phyloP scores from a whole-genome alignment of 208 protist species.

The Acanthamoeba lenticulata region DNA sequence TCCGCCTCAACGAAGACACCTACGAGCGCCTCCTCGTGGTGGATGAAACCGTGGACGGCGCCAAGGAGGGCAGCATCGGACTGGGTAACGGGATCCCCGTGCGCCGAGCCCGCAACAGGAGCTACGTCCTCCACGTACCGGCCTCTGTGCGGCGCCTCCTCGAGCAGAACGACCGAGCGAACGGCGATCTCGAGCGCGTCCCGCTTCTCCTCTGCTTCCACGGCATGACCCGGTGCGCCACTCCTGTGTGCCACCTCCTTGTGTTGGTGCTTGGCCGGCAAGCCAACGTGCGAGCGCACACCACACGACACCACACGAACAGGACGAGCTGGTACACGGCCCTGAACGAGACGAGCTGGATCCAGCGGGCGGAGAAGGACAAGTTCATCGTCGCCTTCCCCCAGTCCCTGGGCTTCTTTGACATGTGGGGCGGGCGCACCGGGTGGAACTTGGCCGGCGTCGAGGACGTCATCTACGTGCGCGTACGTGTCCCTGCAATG shows the following conservation, averaged over 20 bases:
- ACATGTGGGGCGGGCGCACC: constrained; percentile 31
- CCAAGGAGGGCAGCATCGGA: too few species aligned
- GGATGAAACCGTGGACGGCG: neutral
- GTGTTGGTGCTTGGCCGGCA: neutral
- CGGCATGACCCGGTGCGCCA: constrained; percentile 8
- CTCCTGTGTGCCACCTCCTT: too few species aligned
- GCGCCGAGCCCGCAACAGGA: neutral
- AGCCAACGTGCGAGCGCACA: neutral
- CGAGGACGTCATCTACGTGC: neutral
- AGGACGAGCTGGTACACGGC: constrained; percentile 32
- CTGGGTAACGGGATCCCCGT: too few species aligned
- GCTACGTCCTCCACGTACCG: constrained; percentile 36
- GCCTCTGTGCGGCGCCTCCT: neutral
- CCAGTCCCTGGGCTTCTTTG: neutral
- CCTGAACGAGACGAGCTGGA: constrained; percentile 21
- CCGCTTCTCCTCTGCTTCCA: constrained; percentile 27
- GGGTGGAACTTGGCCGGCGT: neutral
- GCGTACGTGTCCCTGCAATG: neutral
- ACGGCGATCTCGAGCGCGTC: neutral
- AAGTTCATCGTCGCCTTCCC: constrained; percentile 14
- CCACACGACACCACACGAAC: neutral
- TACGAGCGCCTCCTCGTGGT: neutral
- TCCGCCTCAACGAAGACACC: neutral
- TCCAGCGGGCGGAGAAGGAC: neutral
- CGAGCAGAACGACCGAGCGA: neutral